phyloP scores from a whole-genome alignment of 2,329 filamentous ascomycete genomes.

The Trichophaea hybrida region DNA sequence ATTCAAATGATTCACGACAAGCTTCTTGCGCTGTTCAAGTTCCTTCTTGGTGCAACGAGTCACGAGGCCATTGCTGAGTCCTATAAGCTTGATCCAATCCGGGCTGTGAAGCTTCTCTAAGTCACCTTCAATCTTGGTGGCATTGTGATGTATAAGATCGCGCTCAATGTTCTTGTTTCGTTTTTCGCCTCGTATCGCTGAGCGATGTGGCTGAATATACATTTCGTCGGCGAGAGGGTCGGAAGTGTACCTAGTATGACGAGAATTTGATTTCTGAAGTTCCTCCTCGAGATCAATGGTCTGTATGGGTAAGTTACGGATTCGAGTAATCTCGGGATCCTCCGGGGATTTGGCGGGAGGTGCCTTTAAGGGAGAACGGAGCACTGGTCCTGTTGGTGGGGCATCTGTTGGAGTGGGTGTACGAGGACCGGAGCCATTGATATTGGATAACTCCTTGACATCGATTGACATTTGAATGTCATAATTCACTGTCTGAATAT shows the following conservation, averaged over 20 bases:
- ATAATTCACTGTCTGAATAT: neutral
- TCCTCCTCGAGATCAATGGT: conserved; percentile 18
- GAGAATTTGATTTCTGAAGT: conserved; percentile 27
- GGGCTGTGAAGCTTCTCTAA: conserved; percentile 75
- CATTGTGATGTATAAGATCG: conserved; percentile 51
- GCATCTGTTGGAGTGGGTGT: neutral
- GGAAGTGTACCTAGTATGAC: conserved; percentile 27
- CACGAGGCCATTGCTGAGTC: conserved; percentile 50
- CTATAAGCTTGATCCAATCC: conserved; percentile 88
- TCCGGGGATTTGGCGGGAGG: neutral
- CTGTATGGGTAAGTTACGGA: conserved; percentile 9
- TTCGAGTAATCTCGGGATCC: neutral
- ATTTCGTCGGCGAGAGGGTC: conserved; percentile 45
- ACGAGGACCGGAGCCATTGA: neutral
- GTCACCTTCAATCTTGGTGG: conserved; percentile 48
- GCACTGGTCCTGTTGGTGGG: neutral
- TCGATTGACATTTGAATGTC: neutral
- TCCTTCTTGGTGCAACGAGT: conserved; percentile 64
- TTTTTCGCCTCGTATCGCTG: conserved; percentile 51
- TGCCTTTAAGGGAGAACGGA: neutral
- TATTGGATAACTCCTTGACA: neutral
- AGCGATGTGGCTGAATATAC: conserved; percentile 45
- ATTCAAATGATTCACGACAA: conserved; percentile 73
- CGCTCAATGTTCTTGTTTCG: conserved; percentile 54
- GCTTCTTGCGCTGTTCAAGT: conserved; percentile 70